A percentile compares a stretch with the other conserved stretches of the same genome.
Conservation (phyloP, 2,329 filamentous ascomycete species). For the Hymenoscyphus occultus region DNA sequence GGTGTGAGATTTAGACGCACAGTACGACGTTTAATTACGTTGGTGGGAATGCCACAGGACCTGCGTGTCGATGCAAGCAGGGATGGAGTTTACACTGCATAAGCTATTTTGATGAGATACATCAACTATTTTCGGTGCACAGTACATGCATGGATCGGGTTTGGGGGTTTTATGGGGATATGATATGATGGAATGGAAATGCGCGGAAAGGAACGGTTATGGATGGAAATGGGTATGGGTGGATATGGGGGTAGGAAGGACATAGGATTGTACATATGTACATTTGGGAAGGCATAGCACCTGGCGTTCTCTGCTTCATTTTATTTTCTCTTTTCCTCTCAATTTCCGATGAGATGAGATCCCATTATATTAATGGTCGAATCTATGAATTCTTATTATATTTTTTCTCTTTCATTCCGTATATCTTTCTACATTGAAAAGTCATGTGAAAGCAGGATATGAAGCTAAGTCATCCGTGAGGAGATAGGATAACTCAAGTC, state of each 20-base stretch:
- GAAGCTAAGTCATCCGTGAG: background rate
- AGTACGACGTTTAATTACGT: slow-evolving; percentile 3
- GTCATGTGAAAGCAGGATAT: background rate
- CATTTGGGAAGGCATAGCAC: background rate
- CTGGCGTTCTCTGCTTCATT: background rate
- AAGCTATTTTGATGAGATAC: background rate
- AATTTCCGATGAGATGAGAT: background rate
- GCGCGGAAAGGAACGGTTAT: too few relatives aligned
- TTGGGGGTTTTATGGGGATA: background rate
- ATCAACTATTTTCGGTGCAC: background rate
- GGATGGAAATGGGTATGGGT: background rate
- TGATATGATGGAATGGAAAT: background rate
- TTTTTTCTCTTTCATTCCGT: background rate
- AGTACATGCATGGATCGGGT: slow-evolving; percentile 7
- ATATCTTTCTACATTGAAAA: too few relatives aligned
- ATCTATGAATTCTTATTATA: background rate
- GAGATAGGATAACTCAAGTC: background rate
- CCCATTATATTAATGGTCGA: background rate
- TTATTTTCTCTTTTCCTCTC: background rate
- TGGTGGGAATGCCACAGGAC: slow-evolving; percentile 5
- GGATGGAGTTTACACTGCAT: background rate
- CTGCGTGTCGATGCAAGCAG: background rate
- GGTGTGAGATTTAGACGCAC: slow-evolving; percentile 3
- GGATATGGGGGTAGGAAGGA: background rate
- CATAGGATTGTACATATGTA: background rate